phyloP scores from a whole-genome alignment of 2,329 filamentous ascomycete genomes.

The Fusarium vanettenii region DNA sequence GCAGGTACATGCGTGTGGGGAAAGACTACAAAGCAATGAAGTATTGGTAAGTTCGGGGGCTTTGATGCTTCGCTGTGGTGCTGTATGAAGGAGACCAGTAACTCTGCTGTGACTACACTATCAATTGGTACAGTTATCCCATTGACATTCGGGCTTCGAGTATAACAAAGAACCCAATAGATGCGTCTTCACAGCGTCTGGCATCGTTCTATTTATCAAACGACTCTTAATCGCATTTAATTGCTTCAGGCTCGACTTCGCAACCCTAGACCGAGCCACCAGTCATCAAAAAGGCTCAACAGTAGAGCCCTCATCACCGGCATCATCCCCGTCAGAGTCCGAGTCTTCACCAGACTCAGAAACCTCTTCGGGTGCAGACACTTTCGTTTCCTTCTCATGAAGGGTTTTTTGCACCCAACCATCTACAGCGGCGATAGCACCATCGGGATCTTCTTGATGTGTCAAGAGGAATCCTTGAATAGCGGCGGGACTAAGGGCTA shows the following conservation, averaged over 20 bases:
- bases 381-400: background rate
- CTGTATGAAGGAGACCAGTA: background rate
- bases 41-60: background rate
- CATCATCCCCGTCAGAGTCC: background rate
- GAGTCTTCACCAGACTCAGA: background rate
- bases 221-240: too few relatives aligned
- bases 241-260: too few relatives aligned
- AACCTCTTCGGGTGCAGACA: background rate
- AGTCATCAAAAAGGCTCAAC: background rate
- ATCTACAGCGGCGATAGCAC: constrained; percentile 6
- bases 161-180: too few relatives aligned
- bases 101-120: background rate
- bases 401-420: background rate
- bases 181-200: background rate
- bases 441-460: constrained; percentile 16
- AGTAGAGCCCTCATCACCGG: background rate
- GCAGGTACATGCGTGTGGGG: background rate
- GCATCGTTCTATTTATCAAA: background rate
- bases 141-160: too few relatives aligned
- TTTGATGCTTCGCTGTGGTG: background rate
- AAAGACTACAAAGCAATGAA: background rate
- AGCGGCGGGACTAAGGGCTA: constrained; percentile 27
- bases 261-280: background rate
- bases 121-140: too few relatives aligned
- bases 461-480: constrained; percentile 31